Evolutionary conservation across 2,329 filamentous ascomycete genomes (phyloP).

Genomic region (Parascedosporium putredinis): DNA sequence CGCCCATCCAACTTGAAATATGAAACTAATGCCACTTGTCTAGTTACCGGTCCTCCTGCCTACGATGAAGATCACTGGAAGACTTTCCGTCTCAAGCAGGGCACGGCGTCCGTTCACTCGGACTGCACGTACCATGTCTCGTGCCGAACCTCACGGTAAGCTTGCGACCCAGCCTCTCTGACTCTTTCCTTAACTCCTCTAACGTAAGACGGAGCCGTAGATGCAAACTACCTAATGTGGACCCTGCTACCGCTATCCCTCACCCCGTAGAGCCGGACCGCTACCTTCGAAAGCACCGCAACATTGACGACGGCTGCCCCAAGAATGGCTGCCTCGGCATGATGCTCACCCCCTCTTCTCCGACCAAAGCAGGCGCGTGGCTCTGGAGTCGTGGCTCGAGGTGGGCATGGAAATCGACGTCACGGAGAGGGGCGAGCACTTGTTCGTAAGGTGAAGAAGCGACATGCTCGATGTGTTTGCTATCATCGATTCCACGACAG

Average conservation of each 20-base stretch:
- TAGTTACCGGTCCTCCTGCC: conserved; percentile 50
- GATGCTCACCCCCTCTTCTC: conserved; percentile 51
- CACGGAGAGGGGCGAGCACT: conserved; percentile 33
- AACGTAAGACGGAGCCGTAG: conserved; percentile 19
- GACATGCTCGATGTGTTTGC: no score
- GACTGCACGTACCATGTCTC: conserved; percentile 12
- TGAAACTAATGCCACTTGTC: background rate
- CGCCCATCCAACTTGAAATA: background rate
- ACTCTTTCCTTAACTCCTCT: background rate
- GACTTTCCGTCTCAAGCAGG: conserved; percentile 38
- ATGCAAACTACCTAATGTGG: conserved; percentile 62
- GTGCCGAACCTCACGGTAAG: conserved; percentile 5
- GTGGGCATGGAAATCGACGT: conserved; percentile 47
- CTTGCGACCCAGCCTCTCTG: background rate
- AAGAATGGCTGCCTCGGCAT: conserved; percentile 51
- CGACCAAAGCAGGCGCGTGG: conserved; percentile 15
- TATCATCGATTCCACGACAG: no score
- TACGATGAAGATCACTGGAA: conserved; percentile 52
- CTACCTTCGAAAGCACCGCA: conserved; percentile 46
- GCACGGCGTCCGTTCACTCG: conserved; percentile 34
- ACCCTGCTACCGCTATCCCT: conserved; percentile 47
- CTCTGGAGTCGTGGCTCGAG: conserved; percentile 34
- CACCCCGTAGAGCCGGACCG: conserved; percentile 46
- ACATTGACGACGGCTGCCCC: conserved; percentile 50
- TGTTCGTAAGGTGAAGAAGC: conserved; percentile 17